A percentile compares a stretch with the other conserved stretches of the same genome.
Conservation (phyloP, 192 early-diverging fungal genomes). For the Backusella liffmaniae region DNA sequence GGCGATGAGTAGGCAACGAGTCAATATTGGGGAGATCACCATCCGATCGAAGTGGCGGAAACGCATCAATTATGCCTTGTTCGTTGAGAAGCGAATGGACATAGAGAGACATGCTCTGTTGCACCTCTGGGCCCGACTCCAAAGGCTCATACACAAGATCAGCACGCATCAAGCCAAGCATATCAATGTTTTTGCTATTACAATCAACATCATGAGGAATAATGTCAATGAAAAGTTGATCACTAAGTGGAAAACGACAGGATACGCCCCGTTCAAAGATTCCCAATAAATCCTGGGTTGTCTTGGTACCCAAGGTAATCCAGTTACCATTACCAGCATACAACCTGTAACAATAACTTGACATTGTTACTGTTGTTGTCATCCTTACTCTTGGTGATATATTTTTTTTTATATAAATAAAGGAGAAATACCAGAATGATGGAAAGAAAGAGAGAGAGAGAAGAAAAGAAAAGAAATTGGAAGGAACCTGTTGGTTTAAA, state of each 20-base stretch:
- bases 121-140: not conserved
- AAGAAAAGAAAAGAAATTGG: not conserved
- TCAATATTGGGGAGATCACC: conserved; percentile 8
- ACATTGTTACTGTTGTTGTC: not conserved
- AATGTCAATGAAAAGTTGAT: conserved; percentile 65
- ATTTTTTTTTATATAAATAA: no score
- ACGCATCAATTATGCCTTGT: conserved; percentile 42
- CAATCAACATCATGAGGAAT: conserved; percentile 28
- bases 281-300: conserved; percentile 50
- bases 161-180: conserved; percentile 21
- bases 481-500: not conserved
- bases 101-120: conserved; percentile 10
- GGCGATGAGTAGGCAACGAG: conserved; percentile 16
- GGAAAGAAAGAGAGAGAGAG: not conserved
- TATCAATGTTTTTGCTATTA: conserved; percentile 29
- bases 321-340: conserved; percentile 33
- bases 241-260: conserved; percentile 55
- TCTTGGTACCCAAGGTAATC: conserved; percentile 32
- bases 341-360: conserved; percentile 22
- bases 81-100: conserved; percentile 38
- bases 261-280: conserved; percentile 41
- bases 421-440: no score
- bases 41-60: conserved; percentile 19
- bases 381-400: not conserved
- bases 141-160: conserved; percentile 14